Conservation (phyloP, 495 filamentous ascomycete genomes). For the Aspergillus sparsus region DNA sequence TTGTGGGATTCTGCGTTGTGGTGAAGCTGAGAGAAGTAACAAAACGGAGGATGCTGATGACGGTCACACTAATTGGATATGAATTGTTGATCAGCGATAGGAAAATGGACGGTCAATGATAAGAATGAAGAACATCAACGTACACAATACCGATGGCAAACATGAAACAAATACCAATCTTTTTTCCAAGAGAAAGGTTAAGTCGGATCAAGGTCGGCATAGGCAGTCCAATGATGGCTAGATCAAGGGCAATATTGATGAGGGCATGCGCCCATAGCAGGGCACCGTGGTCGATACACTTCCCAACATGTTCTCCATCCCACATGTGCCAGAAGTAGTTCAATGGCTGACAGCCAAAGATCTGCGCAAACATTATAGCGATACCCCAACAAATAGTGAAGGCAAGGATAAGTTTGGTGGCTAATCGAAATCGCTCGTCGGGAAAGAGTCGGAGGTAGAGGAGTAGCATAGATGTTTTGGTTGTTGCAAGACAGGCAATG, state of each 20-base stretch:
- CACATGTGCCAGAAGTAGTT: conserved; percentile 38
- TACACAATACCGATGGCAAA: conserved; percentile 35
- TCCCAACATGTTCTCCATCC: conserved; percentile 23
- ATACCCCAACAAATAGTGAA: conserved; percentile 32
- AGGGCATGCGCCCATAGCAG: conserved; percentile 47
- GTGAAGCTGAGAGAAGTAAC: conserved; percentile 32
- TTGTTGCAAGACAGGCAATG: conserved; percentile 35
- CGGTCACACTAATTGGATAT: conserved; percentile 27
- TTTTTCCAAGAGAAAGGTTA: conserved; percentile 23
- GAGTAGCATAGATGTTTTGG: conserved; percentile 43
- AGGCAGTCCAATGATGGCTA: conserved; percentile 43
- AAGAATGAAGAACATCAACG: conserved; percentile 6
- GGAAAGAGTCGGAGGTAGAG: conserved; percentile 44
- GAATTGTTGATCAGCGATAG: not conserved
- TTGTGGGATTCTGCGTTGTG: conserved; percentile 2
- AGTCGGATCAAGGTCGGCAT: conserved; percentile 25
- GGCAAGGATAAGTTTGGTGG: conserved; percentile 26
- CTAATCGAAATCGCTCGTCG: conserved; percentile 18
- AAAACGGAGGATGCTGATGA: conserved; percentile 34
- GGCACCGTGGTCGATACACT: conserved; percentile 40
- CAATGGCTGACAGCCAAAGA: conserved; percentile 49
- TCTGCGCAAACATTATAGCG: conserved; percentile 39
- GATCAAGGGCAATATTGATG: conserved; percentile 45
- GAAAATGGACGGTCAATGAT: too few species aligned
- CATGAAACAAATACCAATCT: conserved; percentile 24